Evolutionary conservation across 257 asterid species (phyloP).

Genomic region (Lithospermum erythrorhizon): DNA sequence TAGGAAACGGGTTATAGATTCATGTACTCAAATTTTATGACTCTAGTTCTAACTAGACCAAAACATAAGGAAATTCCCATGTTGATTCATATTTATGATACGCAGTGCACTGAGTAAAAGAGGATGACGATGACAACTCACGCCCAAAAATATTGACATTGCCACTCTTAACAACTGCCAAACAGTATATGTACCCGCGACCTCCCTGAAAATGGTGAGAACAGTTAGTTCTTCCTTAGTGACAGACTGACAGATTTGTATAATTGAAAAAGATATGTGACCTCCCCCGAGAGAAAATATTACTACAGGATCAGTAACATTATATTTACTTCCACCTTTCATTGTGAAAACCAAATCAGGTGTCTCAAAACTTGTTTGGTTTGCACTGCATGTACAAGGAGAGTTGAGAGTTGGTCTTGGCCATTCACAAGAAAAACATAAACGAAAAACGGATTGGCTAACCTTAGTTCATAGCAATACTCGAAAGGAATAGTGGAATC

Average conservation of each 20-base stretch:
- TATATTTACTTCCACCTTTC: constrained; percentile 57
- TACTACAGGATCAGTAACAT: constrained; percentile 36
- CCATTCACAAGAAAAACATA: background rate
- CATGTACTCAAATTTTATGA: too few species aligned
- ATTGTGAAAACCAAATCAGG: constrained; percentile 71
- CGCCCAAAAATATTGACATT: constrained; percentile 93
- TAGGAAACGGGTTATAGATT: too few species aligned
- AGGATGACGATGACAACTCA: constrained; percentile 45
- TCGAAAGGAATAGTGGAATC: constrained; percentile 42
- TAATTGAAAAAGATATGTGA: background rate
- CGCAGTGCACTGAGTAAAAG: background rate
- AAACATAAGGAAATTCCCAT: background rate
- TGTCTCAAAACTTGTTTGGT: constrained; percentile 23
- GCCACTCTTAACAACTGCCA: constrained; percentile 67
- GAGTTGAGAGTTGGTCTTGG: constrained; percentile 9
- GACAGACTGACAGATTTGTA: background rate
- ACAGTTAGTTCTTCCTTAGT: constrained; percentile 16
- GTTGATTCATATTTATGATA: background rate
- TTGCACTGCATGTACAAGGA: constrained; percentile 37
- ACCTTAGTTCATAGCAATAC: constrained; percentile 71
- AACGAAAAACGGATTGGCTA: constrained; percentile 3
- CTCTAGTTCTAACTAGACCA: too few species aligned
- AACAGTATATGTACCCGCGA: constrained; percentile 44
- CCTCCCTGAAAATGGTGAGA: constrained; percentile 28
- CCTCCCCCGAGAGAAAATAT: constrained; percentile 40